Evolutionary conservation across 176 grass and related monocot species (phyloP).

Genomic region (Carex cristatella): DNA sequence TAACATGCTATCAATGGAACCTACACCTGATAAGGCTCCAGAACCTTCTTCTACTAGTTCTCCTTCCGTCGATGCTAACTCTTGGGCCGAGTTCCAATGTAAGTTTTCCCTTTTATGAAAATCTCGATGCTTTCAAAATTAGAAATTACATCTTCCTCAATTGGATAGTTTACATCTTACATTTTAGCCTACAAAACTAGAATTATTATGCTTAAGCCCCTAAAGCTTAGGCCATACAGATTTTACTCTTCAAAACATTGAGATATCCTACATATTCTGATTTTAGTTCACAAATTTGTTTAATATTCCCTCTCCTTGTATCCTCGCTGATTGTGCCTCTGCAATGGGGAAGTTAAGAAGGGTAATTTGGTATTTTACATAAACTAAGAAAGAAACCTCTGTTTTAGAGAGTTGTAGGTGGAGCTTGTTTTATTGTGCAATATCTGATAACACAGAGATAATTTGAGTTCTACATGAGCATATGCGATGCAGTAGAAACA

Average conservation of each 20-base stretch:
- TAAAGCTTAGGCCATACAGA: not conserved
- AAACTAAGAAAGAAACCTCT: not conserved
- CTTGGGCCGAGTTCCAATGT: slow-evolving; percentile 91
- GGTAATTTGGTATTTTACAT: not conserved
- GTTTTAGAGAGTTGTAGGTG: not conserved
- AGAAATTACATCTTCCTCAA: not conserved
- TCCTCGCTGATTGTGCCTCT: not conserved
- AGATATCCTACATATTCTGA: not conserved
- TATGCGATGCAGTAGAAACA: not conserved
- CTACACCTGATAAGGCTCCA: slow-evolving; percentile 50
- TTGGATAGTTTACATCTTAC: not conserved
- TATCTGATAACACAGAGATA: not conserved
- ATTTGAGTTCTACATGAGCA: not conserved
- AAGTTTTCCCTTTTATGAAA: slow-evolving; percentile 30
- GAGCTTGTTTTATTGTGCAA: not conserved
- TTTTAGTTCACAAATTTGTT: not conserved
- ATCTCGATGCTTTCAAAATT: not conserved
- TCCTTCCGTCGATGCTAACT: slow-evolving; percentile 55
- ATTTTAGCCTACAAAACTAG: not conserved
- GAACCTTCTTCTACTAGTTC: slow-evolving; percentile 36
- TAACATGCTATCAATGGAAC: slow-evolving; percentile 79
- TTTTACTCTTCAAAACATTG: not conserved
- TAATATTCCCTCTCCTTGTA: not conserved
- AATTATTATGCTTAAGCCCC: not conserved
- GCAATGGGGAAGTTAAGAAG: not conserved